Evolutionary conservation across 75 land plant species (phyloP), one percentile per base, ranked within the genome.

Genomic region (Larix kaempferi): DNA sequence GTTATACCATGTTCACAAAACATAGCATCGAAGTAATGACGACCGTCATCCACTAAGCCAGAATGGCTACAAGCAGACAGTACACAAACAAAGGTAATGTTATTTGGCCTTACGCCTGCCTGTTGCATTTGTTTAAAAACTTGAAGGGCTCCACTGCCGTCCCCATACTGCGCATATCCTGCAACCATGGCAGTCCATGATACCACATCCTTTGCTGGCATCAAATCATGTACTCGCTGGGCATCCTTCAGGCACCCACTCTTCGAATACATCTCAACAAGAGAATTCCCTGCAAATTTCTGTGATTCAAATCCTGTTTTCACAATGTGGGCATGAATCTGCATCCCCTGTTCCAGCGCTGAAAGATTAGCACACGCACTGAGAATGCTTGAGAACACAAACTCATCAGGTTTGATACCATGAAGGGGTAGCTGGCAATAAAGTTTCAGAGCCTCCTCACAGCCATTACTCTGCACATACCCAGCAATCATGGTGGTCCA

Each of bases 401-500:
- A 88, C 44, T 95, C 95, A 77, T 92, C 91, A 33, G 83, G 88
- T 74, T 81, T 71, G 60, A 74, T 61, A 16, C 82, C 86, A 17
- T 57, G 65, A 21, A 21, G 17, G 5, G 86, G 77, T 16, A 92
- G 88, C 19, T 55, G 26, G 54, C 82, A 74, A 77, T 90, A 95
- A 57, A 93, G 57, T 59, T 63, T 73, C 73, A 93, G 17, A 26
- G 93, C 98, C 63, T 84, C 85, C 33, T 81, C 85, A 56, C 61
- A 66, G 6, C 76, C 73, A 11, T 87, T 88, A 78, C 59, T 27
- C 29, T 86, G 85, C 2, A 83, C 76, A 55, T 89, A 91, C 75
- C 98, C 95, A 66, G 73, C 85, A 33, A 95, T 93, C 86, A 95
- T 73, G 21, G 92, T 88, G 74, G 82, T 87, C 98, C 98, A 95